Evolutionary conservation across 2,329 filamentous ascomycete genomes (phyloP), one percentile per base, ranked within the genome.

Genomic region (Curvularia hawaiiensis): DNA sequence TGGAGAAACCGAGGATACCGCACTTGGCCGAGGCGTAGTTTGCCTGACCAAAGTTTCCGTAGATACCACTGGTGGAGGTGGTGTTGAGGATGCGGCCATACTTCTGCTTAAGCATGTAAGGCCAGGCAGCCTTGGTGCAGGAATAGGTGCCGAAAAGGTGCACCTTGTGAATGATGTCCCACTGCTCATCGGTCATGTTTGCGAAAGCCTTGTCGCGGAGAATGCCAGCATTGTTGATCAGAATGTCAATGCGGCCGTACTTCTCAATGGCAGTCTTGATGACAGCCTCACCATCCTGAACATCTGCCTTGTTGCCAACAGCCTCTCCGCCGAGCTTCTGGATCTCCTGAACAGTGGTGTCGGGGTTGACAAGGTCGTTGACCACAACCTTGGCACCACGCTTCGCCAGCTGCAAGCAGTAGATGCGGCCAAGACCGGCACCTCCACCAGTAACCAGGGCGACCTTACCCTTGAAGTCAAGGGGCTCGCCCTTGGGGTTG

Each of bases 221-320:
- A 69, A 99, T 99, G 73, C 95, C 95, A 52, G 95, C 95, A 74
- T 99, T 99, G 87, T 99, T 99, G 82, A 99, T 85, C 63, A 99
- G 79, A 62, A 99, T 93, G 75, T 99, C 95, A 69, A 99, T 85
- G 69, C 95, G 91, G 69, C 95, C 95, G 76, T 90, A 98, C 40
- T 90, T 88, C 74, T 98, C 94, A 71, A 99, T 96, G 54, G 94
- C 94, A 56, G 86, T 88, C 85, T 97, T 96, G 70, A 99, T 88
- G 46, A 98, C 91, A 39, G 84, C 84, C 54, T 97, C 93, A 46
- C 95, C 95, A 60, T 99, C 92, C 77, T 97, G 91, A 59, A 93
- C 93, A 48, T 91, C 96, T 56, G 91, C 92, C 83, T 96, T 97
- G 78, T 96, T 92, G 68, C 92, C 92, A 56, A 91, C 90, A 28